Percentiles rank a stretch among this genome's conserved stretches.
These are phyloP conservation scores for Hamamelis virginiana DNA, from an alignment of 164 flowering plant species.

Conservation along the genomic window DNA sequence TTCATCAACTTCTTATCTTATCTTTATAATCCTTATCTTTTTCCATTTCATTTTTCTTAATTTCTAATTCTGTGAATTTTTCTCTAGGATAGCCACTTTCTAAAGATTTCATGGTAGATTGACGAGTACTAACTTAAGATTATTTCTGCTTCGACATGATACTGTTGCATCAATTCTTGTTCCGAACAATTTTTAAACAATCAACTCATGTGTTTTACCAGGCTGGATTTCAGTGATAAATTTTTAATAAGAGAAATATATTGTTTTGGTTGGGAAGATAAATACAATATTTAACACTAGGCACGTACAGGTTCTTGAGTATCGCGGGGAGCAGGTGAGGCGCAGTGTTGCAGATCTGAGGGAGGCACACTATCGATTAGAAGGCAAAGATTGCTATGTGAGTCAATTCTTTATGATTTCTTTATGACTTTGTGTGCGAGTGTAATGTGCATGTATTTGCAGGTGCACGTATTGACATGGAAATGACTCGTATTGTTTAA, in stretches of 20 bases:
- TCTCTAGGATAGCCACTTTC: background rate
- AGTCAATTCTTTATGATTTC: conserved; percentile 18
- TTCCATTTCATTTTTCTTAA: background rate
- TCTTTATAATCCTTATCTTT: background rate
- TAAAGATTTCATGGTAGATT: background rate
- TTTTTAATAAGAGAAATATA: no score
- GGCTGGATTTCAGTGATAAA: no score
- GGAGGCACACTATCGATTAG: conserved; percentile 56
- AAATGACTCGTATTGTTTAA: background rate
- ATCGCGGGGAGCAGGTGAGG: conserved; percentile 89
- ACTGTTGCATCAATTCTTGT: background rate
- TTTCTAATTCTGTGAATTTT: background rate
- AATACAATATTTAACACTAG: conserved; percentile 1
- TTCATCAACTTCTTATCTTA: background rate
- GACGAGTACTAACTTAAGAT: background rate
- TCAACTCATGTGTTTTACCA: no score
- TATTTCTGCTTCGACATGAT: background rate
- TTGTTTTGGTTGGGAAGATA: no score
- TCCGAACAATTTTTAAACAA: background rate
- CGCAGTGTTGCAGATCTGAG: conserved; percentile 73
- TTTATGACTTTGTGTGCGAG: background rate
- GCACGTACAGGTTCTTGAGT: conserved; percentile 51
- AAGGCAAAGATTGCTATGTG: conserved; percentile 79
- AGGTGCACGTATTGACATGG: background rate
- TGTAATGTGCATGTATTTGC: background rate